These are phyloP conservation scores for Lentinula boryana DNA, from an alignment of 768 basidiomycete species.

Conservation along the genomic window DNA sequence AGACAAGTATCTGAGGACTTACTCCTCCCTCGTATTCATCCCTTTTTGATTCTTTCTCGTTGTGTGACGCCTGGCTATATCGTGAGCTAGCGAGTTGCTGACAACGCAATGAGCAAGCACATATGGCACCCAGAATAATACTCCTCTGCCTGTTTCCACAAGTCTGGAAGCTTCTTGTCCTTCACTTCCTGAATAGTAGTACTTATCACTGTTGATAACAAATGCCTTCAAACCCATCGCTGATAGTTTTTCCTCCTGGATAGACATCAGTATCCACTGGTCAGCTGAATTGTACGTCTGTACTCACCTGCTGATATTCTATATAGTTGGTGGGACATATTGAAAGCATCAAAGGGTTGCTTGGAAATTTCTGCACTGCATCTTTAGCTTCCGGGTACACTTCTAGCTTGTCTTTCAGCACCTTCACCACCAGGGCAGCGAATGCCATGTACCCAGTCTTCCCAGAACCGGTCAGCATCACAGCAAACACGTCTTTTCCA, in stretches of 20 bases:
- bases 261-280: no score
- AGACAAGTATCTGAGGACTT: no score
- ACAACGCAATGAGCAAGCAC: no score
- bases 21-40: no score
- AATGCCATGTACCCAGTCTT: slow-evolving; percentile 6
- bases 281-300: neutral
- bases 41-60: no score
- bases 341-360: neutral
- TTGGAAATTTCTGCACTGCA: slow-evolving; percentile 9
- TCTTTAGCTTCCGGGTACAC: neutral
- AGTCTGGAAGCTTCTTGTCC: neutral
- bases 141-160: neutral
- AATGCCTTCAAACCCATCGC: neutral
- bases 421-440: neutral
- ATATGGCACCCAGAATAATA: no score
- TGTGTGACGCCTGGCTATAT: no score
- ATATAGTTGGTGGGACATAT: neutral
- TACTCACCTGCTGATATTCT: neutral
- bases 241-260: neutral
- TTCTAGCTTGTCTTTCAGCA: neutral
- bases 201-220: neutral
- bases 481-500: slow-evolving; percentile 1
- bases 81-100: no score
- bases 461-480: neutral
- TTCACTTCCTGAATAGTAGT: neutral